phyloP scores from a whole-genome alignment of 768 basidiomycete species.

The Leucosporidium yakuticum region DNA sequence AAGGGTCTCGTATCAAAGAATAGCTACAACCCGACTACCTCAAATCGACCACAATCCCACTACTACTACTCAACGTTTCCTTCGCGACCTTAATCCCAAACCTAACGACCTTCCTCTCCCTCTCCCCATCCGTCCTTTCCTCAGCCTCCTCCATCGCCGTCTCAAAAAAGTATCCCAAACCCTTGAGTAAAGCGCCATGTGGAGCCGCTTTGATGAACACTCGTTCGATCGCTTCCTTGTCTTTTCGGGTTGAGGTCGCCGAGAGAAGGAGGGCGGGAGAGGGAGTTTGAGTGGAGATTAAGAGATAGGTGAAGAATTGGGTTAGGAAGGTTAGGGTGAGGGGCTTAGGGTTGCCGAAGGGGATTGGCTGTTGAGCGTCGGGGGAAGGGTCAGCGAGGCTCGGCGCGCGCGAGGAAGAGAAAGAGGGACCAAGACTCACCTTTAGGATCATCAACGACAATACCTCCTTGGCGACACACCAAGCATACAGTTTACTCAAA shows the following conservation, averaged over 20 bases:
- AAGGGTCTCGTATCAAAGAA: too few species aligned
- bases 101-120: slow-evolving; percentile 49
- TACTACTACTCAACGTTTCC: slow-evolving; percentile 54
- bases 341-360: slow-evolving; percentile 68
- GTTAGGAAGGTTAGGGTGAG: slow-evolving; percentile 61
- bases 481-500: slow-evolving; percentile 77
- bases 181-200: slow-evolving; percentile 62
- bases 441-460: slow-evolving; percentile 72
- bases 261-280: slow-evolving; percentile 55
- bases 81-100: slow-evolving; percentile 66
- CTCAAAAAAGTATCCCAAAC: slow-evolving; percentile 66
- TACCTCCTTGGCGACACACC: slow-evolving; percentile 85
- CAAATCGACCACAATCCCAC: neutral
- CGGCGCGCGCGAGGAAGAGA: neutral
- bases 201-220: slow-evolving; percentile 69
- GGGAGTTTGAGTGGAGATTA: slow-evolving; percentile 66
- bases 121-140: slow-evolving; percentile 42
- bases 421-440: slow-evolving; percentile 48
- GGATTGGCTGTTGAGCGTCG: slow-evolving; percentile 61
- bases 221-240: slow-evolving; percentile 63
- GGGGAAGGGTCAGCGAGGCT: neutral
- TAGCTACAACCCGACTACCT: too few species aligned
- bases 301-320: slow-evolving; percentile 62
- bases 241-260: slow-evolving; percentile 39
- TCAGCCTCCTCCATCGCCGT: slow-evolving; percentile 43